Base-by-base conservation (phyloP, 352 stramenopile species). In the Elongisporangium senticosum region DNA sequence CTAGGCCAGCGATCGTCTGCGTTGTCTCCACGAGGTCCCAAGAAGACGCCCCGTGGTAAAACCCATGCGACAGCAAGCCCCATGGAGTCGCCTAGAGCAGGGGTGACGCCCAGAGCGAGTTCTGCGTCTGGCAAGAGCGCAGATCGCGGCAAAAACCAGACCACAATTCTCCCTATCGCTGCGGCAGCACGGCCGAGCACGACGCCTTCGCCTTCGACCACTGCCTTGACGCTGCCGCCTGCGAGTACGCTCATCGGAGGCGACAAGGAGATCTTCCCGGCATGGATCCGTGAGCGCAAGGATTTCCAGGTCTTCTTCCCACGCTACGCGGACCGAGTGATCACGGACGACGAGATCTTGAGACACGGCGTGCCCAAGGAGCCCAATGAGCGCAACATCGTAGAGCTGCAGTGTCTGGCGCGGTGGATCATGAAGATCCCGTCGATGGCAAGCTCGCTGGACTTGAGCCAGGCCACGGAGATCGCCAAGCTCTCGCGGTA, bases 371-470 rank as follows among this genome's bases (percentile, higher is more conserved):
- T 86, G 0, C 72, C 73, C 5, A 88, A 90, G 26, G 72, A 87
- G 10, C 80, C 80, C 2, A 69, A 50, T 15, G 78, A 87, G 22
- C 73, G 77, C 26, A 90, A 87, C 33, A 87, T 87, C 47, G 79
- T 90, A 4, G 80, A 90, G 64, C 54, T 90, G 17, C 80, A 90
- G 63, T 86, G 75, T 40, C 71, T 90, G 43, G 79, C 77, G 17
- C 77, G 79, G 6, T 90, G 80, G 80, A 86, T 90, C 58, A 81
- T 90, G 72, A 83, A 83, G 33, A 87, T 88, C 26, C 75, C 80
- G 22, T 87, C 77, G 26, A 86, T 88, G 75, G 68, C 69, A 50
- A 71, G 75, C 8, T 86, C 76, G 51, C 73, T 90, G 22, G 79
- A 90, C 55, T 69, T 87, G 37, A 79, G 72, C 24, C 80, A 90